Evolutionary conservation across 306 rosid species (phyloP).

Genomic region (Lotus japonicus): DNA sequence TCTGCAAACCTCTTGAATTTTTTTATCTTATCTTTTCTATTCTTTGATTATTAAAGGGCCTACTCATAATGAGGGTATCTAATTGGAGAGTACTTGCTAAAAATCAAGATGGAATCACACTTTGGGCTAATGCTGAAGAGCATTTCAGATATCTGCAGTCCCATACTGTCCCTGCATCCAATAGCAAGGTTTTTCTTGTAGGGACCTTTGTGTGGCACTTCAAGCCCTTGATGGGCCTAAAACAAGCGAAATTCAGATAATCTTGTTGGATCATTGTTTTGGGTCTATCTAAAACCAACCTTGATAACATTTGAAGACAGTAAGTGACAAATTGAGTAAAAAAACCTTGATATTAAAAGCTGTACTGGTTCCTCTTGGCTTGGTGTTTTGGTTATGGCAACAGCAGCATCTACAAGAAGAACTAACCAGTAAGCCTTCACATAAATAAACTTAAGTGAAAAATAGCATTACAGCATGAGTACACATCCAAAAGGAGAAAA

Average conservation of each 20-base stretch:
- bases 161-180: conserved; percentile 34
- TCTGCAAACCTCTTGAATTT: conserved; percentile 2
- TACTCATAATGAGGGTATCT: conserved; percentile 2
- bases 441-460: too few species aligned
- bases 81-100: conserved; percentile 30
- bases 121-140: conserved; percentile 16
- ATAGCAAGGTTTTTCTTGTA: conserved; percentile 20
- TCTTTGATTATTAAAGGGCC: conserved; percentile 11
- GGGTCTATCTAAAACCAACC: conserved; percentile 13
- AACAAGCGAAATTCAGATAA: conserved; percentile 10
- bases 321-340: too few species aligned
- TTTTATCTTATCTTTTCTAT: conserved; percentile 31
- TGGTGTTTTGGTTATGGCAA: too few species aligned
- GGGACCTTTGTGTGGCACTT: conserved; percentile 33
- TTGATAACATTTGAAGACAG: conserved; percentile 26
- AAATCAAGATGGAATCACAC: conserved; percentile 22
- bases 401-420: too few species aligned
- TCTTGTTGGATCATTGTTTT: conserved; percentile 16
- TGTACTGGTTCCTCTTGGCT: too few species aligned
- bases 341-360: too few species aligned
- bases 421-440: too few species aligned
- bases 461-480: too few species aligned
- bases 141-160: conserved; percentile 19
- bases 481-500: too few species aligned
- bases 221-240: conserved; percentile 27